Percentiles rank a stretch among this genome's conserved stretches.
Evolutionary conservation across 805 yeast genomes (phyloP).

Genomic region (Candida cerambycidarum): DNA sequence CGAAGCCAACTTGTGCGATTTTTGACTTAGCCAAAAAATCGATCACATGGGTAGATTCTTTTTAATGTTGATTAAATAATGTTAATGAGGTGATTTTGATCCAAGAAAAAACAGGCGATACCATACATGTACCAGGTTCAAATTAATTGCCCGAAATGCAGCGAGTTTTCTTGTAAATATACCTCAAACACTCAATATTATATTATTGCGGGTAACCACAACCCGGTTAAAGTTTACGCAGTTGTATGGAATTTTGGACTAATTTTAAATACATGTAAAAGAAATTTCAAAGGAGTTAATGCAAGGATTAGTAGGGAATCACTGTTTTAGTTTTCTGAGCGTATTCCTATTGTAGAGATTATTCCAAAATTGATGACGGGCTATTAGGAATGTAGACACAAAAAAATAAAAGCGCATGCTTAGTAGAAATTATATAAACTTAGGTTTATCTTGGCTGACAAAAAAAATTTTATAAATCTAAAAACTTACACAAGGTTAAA

Average conservation of each 20-base stretch:
- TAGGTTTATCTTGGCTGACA: not conserved
- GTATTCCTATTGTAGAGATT: not conserved
- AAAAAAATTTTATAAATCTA: no score
- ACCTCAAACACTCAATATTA: no score
- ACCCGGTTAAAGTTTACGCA: conserved; percentile 1
- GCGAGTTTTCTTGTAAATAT: no score
- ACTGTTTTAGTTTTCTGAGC: not conserved
- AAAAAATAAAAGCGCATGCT: conserved; percentile 1
- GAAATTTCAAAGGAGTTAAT: conserved; percentile 7
- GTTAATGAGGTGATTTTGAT: no score
- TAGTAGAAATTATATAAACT: not conserved
- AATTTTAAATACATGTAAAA: not conserved
- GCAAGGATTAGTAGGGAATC: conserved; percentile 5
- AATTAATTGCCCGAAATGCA: no score
- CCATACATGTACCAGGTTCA: no score
- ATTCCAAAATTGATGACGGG: not conserved
- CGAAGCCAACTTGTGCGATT: not conserved
- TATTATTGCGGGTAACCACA: not conserved
- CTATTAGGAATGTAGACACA: not conserved
- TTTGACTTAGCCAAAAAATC: not conserved
- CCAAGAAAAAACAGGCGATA: no score
- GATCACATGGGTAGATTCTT: no score
- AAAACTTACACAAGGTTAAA: no score
- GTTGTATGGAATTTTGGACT: not conserved
- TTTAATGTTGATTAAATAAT: no score